A percentile compares a stretch with the other conserved stretches of the same genome.
These are phyloP conservation scores for Backusella mclennaniae DNA, from an alignment of 192 early-diverging fungal species.

Conservation along the genomic window DNA sequence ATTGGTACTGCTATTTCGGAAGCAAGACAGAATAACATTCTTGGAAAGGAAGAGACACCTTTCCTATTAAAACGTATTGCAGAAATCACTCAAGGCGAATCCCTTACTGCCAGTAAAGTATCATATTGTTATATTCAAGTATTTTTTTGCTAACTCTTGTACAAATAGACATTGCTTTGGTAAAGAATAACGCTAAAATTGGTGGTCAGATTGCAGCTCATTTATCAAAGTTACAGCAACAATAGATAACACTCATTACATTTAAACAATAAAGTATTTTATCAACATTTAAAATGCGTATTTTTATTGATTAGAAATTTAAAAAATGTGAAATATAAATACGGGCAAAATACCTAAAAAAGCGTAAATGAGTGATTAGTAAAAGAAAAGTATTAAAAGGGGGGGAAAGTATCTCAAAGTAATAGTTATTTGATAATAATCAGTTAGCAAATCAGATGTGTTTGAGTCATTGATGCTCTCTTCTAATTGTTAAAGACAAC, in stretches of 20 bases:
- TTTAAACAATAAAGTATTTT: no score
- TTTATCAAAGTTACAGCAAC: constrained; percentile 29
- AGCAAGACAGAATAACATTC: constrained; percentile 56
- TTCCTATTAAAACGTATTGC: constrained; percentile 86
- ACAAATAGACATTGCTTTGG: constrained; percentile 74
- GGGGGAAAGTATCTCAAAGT: not conserved
- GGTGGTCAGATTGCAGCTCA: constrained; percentile 76
- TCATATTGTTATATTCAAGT: constrained; percentile 19
- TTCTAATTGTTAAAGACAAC: constrained; percentile 5
- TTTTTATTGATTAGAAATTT: no score
- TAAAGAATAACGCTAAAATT: constrained; percentile 88
- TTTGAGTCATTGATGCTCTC: constrained; percentile 5
- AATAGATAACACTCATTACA: not conserved
- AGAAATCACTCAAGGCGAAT: constrained; percentile 81
- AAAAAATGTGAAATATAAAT: no score
- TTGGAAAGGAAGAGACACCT: constrained; percentile 90
- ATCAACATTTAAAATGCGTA: no score
- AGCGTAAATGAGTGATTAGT: not conserved
- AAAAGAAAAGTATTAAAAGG: not conserved
- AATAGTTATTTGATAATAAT: not conserved
- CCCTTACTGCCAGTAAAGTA: constrained; percentile 71
- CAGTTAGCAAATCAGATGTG: constrained; percentile 10
- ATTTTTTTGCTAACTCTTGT: not conserved
- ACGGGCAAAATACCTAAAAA: not conserved
- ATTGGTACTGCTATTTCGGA: constrained; percentile 73